Evolutionary conservation across 148 eudicot species (phyloP), one percentile per base, ranked within the genome.

Genomic region (Cornus kousa): DNA sequence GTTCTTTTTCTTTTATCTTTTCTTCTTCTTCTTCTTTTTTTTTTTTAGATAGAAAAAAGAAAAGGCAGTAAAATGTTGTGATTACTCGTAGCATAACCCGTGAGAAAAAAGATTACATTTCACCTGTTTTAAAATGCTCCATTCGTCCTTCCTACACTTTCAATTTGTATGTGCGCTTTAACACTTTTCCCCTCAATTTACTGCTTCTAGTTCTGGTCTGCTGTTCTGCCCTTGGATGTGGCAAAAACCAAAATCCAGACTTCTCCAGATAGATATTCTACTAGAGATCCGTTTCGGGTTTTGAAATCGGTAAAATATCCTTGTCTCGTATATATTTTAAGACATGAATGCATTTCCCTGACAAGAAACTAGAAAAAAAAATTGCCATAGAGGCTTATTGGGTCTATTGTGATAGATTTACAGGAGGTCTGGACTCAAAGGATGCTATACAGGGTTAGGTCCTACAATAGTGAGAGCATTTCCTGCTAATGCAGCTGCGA

Each of bases 401-500:
- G 68, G n/a, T 72, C 79, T 72, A 19, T 84, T 80, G n/a, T 82
- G 81, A 78, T 82, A 89, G 97, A 91, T 91, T 23, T 89, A 91
- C 88, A 69, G 76, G 79, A 90, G 89, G 78, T 88, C 94, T 48
- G 98, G 98, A 72, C 33, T 95, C 72, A 86, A 87, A 86, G 97
- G 97, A 75, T 95, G 97, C 80, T 95, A 95, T 76, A 85, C 97
- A 22, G 97, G 98, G 50, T 87, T 95, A 82, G 94, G 98, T 75
- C 98, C 98, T 71, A 95, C 98, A 43, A 53, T 90, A 53, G 79
- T 83, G 11, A 88, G 98, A 79, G 97, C 96, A 46, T 93, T 95
- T 84, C 97, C 98, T 79, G 98, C 98, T 72, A 95, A 95, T 87
- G 98, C 98, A 22, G 97, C 94, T 66, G 96, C 98, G 69, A 95